phyloP scores from a whole-genome alignment of 164 flowering plant species.

The Chloranthus sessilifolius region DNA sequence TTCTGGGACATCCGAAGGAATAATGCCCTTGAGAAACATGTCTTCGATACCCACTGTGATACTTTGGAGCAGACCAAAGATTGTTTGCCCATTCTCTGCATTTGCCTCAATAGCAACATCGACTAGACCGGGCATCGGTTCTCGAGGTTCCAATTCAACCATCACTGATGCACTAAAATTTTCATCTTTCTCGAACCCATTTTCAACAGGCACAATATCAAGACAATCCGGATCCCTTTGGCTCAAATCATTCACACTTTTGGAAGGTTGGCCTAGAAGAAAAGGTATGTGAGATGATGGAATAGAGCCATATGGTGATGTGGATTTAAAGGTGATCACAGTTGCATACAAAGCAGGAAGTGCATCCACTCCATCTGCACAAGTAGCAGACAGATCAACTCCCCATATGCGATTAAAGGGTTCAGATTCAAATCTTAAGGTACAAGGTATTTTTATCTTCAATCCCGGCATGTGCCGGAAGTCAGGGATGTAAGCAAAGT shows the following conservation, averaged over 20 bases:
- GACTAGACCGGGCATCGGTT: constrained; percentile 84
- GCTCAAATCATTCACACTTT: constrained; percentile 14
- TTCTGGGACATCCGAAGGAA: constrained; percentile 48
- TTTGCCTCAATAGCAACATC: constrained; percentile 74
- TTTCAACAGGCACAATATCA: constrained; percentile 51
- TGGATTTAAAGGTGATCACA: constrained; percentile 69
- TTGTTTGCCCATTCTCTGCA: constrained; percentile 71
- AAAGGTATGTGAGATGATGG: constrained; percentile 68
- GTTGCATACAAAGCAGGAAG: constrained; percentile 86
- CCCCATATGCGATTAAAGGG: constrained; percentile 56
- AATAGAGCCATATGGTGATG: constrained; percentile 84
- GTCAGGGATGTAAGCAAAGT: constrained; percentile 85
- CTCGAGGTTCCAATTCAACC: constrained; percentile 76
- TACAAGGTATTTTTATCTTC: constrained; percentile 62
- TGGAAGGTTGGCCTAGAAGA: constrained; percentile 63
- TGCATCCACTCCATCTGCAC: constrained; percentile 32
- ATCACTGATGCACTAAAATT: constrained; percentile 40
- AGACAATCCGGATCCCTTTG: constrained; percentile 22
- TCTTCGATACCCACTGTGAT: constrained; percentile 85
- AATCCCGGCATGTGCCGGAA: constrained; percentile 74
- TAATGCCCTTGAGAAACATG: constrained; percentile 69
- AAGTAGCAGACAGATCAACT: constrained; percentile 20
- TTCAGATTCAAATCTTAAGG: constrained; percentile 62
- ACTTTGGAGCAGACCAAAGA: constrained; percentile 60
- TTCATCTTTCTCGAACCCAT: constrained; percentile 31